Percentiles rank a stretch among this genome's conserved stretches.
Evolutionary conservation across 2,329 filamentous ascomycete genomes (phyloP).

Genomic region (Phyllosticta capitalensis): DNA sequence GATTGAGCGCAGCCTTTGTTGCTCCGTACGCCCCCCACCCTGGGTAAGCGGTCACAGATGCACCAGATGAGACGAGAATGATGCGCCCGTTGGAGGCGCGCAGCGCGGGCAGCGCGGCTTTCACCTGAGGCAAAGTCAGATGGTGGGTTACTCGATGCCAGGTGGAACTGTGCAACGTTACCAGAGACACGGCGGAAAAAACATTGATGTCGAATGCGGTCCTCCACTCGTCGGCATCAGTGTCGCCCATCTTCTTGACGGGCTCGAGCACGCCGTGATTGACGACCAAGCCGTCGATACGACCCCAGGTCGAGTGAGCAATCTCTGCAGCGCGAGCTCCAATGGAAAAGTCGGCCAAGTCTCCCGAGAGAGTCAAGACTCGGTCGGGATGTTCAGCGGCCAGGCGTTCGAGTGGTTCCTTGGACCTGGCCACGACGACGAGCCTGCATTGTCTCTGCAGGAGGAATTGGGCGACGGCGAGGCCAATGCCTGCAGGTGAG

Average conservation of each 20-base stretch:
- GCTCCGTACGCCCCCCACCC: constrained; percentile 73
- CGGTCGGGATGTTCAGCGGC: constrained; percentile 40
- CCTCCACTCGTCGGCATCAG: constrained; percentile 65
- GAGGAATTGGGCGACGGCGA: constrained; percentile 50
- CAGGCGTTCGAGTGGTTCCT: constrained; percentile 42
- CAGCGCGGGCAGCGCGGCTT: constrained; percentile 60
- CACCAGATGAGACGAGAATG: constrained; percentile 67
- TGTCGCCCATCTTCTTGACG: constrained; percentile 59
- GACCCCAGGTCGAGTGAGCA: constrained; percentile 58
- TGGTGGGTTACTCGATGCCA: constrained; percentile 17
- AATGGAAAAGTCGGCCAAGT: constrained; percentile 45
- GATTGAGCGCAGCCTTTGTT: constrained; percentile 75
- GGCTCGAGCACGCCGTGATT: constrained; percentile 82
- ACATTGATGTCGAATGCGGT: constrained; percentile 73
- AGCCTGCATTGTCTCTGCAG: constrained; percentile 47
- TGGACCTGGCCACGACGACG: constrained; percentile 48
- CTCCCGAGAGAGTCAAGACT: constrained; percentile 49
- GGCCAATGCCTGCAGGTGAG: constrained; percentile 45
- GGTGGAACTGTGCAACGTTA: constrained; percentile 32
- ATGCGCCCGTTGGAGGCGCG: constrained; percentile 61
- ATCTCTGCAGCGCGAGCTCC: constrained; percentile 54
- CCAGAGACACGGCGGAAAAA: constrained; percentile 71
- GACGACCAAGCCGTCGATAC: constrained; percentile 71
- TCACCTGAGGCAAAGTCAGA: constrained; percentile 42
- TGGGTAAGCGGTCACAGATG: constrained; percentile 51